Base-by-base conservation (phyloP, 768 basidiomycete genomes). In the Leccinum uliginosum region DNA sequence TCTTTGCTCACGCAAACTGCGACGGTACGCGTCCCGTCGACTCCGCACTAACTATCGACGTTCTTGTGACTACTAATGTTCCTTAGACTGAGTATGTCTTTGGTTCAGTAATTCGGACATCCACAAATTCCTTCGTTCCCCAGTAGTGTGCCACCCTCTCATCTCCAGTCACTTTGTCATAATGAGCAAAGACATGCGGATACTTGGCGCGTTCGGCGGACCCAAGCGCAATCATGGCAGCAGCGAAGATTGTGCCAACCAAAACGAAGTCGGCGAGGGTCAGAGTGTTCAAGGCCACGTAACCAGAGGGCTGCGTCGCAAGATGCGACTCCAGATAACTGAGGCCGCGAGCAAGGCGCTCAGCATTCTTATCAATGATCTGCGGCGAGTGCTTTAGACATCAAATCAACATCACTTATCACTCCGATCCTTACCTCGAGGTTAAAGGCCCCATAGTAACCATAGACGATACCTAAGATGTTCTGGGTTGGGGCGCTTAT, bases 241-340 rank as follows among this genome's bases (percentile, higher is more conserved):
- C 56, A 30, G 34, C 26, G 17, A 24, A 51, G 5, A 57, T 54
- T 6, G 48, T 40, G 23, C 63, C 45, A 23, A 56, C 59, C 9
- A 68, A 14, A 26, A 67, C 24, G 24, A 68, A 50, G 26, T 67
- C 65, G 1, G 65, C 65, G n/a, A 68, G 32, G 1, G 60, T 65
- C 14, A 61, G 24, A 2, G 45, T 54, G 48, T 59, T 63, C 43
- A 49, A 19, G 0, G 58, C 61, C 14, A 67, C 51, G 26, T 61
- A 61, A 8, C 55, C 56, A n/a, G 59, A 61, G 1, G 59, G 14
- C 11, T 44, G 32, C 2, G 29, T 15, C 11, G 54, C 53, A 21
- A 68, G 57, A 6, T 58, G 40, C 0, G 58, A 51, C 27, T 68
- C 68, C 40, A 70, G 60, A 35, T 59, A 47, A 21, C 26, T 14